Percentiles rank a stretch among this genome's conserved stretches.
Evolutionary conservation across 169 alveolate species (phyloP).

Genomic region (Plasmodium berghei): DNA sequence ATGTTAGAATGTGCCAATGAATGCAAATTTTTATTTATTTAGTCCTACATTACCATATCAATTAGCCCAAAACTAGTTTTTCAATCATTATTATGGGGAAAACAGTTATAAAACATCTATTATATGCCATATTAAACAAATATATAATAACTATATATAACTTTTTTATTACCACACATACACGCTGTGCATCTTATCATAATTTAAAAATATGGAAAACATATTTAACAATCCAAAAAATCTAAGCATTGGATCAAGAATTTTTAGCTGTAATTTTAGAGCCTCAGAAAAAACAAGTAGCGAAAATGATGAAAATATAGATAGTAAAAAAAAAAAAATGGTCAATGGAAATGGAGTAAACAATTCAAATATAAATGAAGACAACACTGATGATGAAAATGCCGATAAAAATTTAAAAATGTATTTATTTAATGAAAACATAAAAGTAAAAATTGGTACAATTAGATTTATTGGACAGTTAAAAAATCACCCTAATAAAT

Average conservation of each 20-base stretch:
- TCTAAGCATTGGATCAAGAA: conserved; percentile 16
- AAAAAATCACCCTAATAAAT: conserved; percentile 38
- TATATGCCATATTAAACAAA: no score
- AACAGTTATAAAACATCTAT: no score
- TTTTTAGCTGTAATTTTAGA: conserved; percentile 46
- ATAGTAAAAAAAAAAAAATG: background rate
- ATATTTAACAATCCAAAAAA: conserved; percentile 48
- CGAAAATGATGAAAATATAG: background rate
- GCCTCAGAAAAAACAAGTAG: background rate
- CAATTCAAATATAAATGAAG: background rate
- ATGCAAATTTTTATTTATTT: no score
- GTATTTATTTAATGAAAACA: conserved; percentile 55
- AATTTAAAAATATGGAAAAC: conserved; percentile 42
- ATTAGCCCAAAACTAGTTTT: no score
- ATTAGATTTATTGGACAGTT: conserved; percentile 56
- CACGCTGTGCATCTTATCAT: background rate
- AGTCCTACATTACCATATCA: no score
- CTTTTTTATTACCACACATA: no score
- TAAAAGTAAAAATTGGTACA: conserved; percentile 58
- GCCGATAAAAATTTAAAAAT: conserved; percentile 56
- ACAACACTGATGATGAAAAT: background rate
- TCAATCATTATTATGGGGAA: no score
- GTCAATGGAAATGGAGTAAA: background rate
- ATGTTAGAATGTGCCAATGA: no score
- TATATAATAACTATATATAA: no score